Base-by-base conservation (phyloP, 257 asterid species). In the Jasminum sambac region DNA sequence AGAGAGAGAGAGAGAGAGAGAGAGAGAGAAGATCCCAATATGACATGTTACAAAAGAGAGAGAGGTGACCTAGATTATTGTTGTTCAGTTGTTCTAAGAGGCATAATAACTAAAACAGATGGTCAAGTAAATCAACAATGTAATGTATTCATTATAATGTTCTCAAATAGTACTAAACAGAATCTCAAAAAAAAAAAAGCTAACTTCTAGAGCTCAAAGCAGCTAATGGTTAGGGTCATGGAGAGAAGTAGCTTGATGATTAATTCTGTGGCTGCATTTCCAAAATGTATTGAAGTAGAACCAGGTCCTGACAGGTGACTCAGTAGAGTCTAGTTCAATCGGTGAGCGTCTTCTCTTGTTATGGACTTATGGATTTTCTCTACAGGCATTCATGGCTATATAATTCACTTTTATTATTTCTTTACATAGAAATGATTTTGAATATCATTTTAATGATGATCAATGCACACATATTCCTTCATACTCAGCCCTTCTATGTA, bases 291-390 rank as follows among this genome's bases (percentile, higher is more conserved):
- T 6, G 6, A 36, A 52, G 42, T 68, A 50, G 46, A 44, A 55
- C 64, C 63, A 68, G 72, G 48, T 25, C 63, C 24, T 0, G 2
- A 68, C 34, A 5, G 38, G 55, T 30, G 38, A 67, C 46, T 58
- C 26, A 67, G 7, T 24, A 14, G 26, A 24, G 26, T 21, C 11
- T n/a, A n/a, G 5, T 16, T 16, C 11, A 8, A 48, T 0, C 5
- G 16, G 11, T 5, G 0, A 3, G 26, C 34, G 48, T 34, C 72
- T 48, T 60, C 41, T 66, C 34, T 8, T 13, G 58, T n/a, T 48
- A 3, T 10, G 8, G 13, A 43, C 57, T 42, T 23, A 66, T 43
- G 24, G 70, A 14, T 2, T 42, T 41, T 42, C 24, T 43, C 42
- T 24, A 48, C 16, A 16, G 58, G 17, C 58, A 48, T 16, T 8